These are phyloP conservation scores for Teunomyces atbi DNA, from an alignment of 805 yeast species.

Conservation along the genomic window DNA sequence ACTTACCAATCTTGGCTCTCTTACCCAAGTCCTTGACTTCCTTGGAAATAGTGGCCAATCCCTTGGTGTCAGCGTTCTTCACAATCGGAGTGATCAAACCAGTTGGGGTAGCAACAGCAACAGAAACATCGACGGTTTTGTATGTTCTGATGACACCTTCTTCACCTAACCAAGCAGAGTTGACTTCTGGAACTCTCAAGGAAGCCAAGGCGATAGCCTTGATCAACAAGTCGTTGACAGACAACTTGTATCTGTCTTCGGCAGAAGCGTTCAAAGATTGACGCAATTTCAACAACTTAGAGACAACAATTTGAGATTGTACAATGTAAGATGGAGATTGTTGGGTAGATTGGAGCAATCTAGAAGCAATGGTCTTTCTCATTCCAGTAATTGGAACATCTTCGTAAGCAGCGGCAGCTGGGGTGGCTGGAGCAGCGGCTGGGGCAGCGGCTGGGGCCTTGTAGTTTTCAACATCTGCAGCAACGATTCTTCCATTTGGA, in stretches of 20 bases:
- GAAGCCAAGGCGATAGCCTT: conserved; percentile 94
- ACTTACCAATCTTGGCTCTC: conserved; percentile 93
- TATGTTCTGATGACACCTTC: conserved; percentile 92
- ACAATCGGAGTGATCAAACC: conserved; percentile 97
- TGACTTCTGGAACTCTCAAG: conserved; percentile 87
- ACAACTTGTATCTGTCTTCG: conserved; percentile 83
- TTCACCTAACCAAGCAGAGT: conserved; percentile 87
- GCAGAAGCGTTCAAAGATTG: conserved; percentile 82
- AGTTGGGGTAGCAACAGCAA: conserved; percentile 97
- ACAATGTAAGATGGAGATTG: conserved; percentile 90
- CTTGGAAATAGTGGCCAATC: conserved; percentile 75
- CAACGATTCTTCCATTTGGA: conserved; percentile 91
- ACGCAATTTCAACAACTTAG: conserved; percentile 89
- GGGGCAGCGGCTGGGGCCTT: conserved; percentile 45
- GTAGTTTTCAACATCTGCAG: conserved; percentile 81
- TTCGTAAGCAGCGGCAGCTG: conserved; percentile 60
- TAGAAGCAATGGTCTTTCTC: conserved; percentile 91
- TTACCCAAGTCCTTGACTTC: conserved; percentile 91
- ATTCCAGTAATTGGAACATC: conserved; percentile 86
- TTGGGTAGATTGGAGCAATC: conserved; percentile 83
- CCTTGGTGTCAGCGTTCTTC: conserved; percentile 82
- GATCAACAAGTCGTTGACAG: conserved; percentile 90
- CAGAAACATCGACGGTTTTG: conserved; percentile 91
- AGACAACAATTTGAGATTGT: conserved; percentile 80
- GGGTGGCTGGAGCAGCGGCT: conserved; percentile 42